Percentiles rank a stretch among this genome's conserved stretches.
phyloP scores from a whole-genome alignment of 371 early-diverging fungal genomes.

The Mucor racemosus region DNA sequence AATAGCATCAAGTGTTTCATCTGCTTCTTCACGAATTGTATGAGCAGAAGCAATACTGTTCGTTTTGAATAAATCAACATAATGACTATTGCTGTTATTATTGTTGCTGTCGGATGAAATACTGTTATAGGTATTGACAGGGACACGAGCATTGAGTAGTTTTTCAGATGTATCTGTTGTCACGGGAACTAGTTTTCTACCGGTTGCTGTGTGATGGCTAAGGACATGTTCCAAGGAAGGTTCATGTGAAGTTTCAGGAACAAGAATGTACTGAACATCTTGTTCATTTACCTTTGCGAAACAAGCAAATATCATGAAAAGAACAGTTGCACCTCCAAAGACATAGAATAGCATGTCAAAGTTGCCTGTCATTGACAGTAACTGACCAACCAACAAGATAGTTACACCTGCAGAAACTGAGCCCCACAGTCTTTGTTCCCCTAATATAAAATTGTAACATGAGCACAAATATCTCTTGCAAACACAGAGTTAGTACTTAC shows the following conservation, averaged over 20 bases:
- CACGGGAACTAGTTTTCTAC: conserved; percentile 3
- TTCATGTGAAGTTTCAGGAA: conserved; percentile 4
- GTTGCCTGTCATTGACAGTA: conserved; percentile 34
- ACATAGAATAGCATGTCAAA: conserved; percentile 42
- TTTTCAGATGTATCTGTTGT: conserved; percentile 19
- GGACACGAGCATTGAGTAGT: not conserved
- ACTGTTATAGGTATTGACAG: conserved; percentile 22
- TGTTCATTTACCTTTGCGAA: conserved; percentile 14
- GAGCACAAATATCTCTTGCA: not conserved
- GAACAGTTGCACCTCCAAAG: conserved; percentile 31
- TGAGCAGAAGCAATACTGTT: conserved; percentile 26
- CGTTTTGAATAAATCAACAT: conserved; percentile 29
- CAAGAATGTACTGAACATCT: conserved; percentile 1
- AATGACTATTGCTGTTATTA: conserved; percentile 18
- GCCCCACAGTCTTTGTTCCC: conserved; percentile 51
- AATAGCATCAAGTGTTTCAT: conserved; percentile 34
- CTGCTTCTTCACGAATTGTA: conserved; percentile 44
- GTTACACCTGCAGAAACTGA: conserved; percentile 47
- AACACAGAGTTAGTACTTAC: conserved; percentile 16
- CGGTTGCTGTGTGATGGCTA: not conserved
- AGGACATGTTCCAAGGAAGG: conserved; percentile 1
- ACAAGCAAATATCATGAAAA: conserved; percentile 29
- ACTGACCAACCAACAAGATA: conserved; percentile 41
- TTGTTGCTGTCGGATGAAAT: conserved; percentile 9
- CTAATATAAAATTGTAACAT: conserved; percentile 19